Base-by-base conservation (phyloP, 352 stramenopile species). In the Albugo laibachii region DNA sequence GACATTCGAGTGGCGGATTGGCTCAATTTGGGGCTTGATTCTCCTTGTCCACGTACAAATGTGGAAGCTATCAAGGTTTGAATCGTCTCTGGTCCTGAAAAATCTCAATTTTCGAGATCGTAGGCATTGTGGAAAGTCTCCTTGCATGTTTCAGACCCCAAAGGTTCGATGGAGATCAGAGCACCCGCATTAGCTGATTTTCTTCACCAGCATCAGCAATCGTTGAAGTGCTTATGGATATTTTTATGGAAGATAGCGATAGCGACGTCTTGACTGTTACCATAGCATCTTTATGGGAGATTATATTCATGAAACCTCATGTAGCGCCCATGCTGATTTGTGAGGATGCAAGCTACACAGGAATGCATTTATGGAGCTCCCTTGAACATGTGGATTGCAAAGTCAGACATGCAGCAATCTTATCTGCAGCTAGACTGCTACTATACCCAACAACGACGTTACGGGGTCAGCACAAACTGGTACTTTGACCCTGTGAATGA, bases 211-310 rank as follows among this genome's bases (percentile, higher is more conserved):
- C 48, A 10, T 38, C 16, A 11, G 24, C 14, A 36, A 53, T 53
- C 40, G n/a, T 53, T 15, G 48, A 53, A n/a, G 35, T 53, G 27
- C 21, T 53, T 27, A 18, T 48, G 14, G 48, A 53, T 27, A 40
- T 35, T 15, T 19, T 53, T n/a, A 14, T 19, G 11, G 48, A 53
- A 35, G 54, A 59, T 34, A 2, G n/a, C 10, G 42, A 52, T 13
- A 50, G 43, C 8, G 39, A 52, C n/a, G 44, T 34, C 1, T 21
- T 24, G 18, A 36, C 48, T 13, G 53, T 56, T 15, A 34, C 50
- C 1, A 18, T 52, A 13, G 44, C 54, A 6, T 45, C 49, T 40
- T 35, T 54, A 2, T 61, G 54, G 54, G 54, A 61, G 42, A 45
- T 57, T 16, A 12, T 42, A 1, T 61, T 61, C 21, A 24, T 57